These are phyloP conservation scores for Steccherinum ochraceum DNA, from an alignment of 768 basidiomycete genomes.

Conservation along the genomic window DNA sequence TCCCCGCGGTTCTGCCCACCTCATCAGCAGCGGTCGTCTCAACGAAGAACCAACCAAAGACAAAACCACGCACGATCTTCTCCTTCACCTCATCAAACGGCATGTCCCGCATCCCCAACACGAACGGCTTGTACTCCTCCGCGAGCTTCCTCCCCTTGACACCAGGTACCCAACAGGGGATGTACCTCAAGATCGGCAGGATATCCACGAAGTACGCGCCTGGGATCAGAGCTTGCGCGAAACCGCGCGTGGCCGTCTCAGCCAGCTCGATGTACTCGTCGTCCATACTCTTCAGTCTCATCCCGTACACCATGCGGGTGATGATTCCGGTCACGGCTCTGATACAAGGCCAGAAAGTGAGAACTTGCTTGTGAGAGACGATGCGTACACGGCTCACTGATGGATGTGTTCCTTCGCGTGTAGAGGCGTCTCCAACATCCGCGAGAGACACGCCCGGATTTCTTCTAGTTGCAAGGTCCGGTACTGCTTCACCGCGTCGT, in stretches of 20 bases:
- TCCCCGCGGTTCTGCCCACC: background rate
- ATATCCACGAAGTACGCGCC: slow-evolving; percentile 30
- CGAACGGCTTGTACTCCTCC: slow-evolving; percentile 29
- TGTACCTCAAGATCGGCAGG: slow-evolving; percentile 18
- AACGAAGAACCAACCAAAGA: background rate
- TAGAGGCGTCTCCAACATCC: background rate
- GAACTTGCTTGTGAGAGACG: no score
- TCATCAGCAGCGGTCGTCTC: background rate
- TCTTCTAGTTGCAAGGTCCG: background rate
- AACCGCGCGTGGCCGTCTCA: slow-evolving; percentile 16
- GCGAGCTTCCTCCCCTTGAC: no score
- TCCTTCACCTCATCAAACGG: slow-evolving; percentile 22
- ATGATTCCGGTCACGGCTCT: slow-evolving; percentile 33
- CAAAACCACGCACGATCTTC: background rate
- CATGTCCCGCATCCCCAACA: slow-evolving; percentile 19
- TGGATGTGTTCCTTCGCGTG: background rate
- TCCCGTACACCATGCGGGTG: no score
- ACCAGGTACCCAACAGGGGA: slow-evolving; percentile 37
- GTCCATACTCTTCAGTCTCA: no score
- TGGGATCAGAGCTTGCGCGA: slow-evolving; percentile 18
- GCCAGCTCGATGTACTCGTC: slow-evolving; percentile 22
- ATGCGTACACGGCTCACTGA: no score
- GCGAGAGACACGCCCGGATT: background rate
- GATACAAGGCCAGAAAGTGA: background rate
- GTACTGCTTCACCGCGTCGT: background rate